Evolutionary conservation across 2,329 filamentous ascomycete genomes (phyloP).

Genomic region (Penicillium sp.): DNA sequence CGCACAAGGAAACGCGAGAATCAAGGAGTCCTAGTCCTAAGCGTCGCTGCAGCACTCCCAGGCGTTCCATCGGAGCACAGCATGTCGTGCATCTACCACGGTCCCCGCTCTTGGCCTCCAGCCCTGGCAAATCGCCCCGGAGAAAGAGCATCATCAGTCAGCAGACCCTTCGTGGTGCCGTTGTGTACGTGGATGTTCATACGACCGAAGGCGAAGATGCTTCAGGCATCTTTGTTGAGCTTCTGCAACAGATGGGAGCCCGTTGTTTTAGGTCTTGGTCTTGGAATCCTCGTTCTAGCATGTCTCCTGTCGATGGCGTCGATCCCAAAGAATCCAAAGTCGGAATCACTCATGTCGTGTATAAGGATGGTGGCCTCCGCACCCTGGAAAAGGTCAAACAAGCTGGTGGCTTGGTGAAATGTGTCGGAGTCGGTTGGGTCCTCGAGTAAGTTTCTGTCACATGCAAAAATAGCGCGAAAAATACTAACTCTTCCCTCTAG

Average conservation of each 20-base stretch:
- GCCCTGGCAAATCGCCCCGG: constrained; percentile 32
- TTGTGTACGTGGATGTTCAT: constrained; percentile 82
- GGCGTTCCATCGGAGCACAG: constrained; percentile 15
- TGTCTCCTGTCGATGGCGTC: constrained; percentile 36
- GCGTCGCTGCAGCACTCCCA: constrained; percentile 14
- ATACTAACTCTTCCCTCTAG: constrained; percentile 42
- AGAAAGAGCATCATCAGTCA: constrained; percentile 26
- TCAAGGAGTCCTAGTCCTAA: constrained; percentile 24
- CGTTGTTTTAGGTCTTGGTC: constrained; percentile 74
- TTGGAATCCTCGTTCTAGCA: constrained; percentile 64
- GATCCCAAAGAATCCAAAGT: constrained; percentile 53
- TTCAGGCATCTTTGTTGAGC: constrained; percentile 76
- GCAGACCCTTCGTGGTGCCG: constrained; percentile 65
- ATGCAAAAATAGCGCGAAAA: constrained; percentile 11
- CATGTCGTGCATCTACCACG: constrained; percentile 11
- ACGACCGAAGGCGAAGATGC: constrained; percentile 80
- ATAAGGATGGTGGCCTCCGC: constrained; percentile 79
- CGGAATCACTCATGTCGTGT: constrained; percentile 85
- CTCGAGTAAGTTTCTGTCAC: constrained; percentile 67
- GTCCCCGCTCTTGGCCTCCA: constrained; percentile 22
- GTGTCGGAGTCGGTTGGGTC: constrained; percentile 86
- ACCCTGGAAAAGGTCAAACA: constrained; percentile 80
- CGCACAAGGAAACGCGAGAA: constrained; percentile 28
- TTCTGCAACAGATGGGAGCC: constrained; percentile 80
- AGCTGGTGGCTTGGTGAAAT: constrained; percentile 73